Conservation (phyloP, 352 stramenopile species). For the Phytophthora syringae region DNA sequence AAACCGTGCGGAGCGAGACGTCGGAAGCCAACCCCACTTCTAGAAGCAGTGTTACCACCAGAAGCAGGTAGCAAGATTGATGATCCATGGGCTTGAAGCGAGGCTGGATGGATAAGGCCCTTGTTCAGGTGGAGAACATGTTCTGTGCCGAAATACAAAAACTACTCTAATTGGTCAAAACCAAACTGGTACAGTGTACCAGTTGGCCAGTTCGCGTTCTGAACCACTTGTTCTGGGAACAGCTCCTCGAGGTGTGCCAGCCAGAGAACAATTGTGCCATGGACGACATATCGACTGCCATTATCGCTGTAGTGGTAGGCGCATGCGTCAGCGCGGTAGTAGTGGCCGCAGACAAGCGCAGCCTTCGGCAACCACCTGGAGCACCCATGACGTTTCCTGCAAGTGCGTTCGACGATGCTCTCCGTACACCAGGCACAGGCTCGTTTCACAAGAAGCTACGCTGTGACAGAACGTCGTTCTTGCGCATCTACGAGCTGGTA, state of each 20-base stretch:
- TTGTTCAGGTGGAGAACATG: no score
- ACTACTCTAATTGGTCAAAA: not conserved
- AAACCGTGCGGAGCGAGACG: no score
- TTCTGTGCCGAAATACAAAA: not conserved
- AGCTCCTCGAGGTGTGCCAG: slow-evolving; percentile 2
- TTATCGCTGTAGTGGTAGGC: slow-evolving; percentile 4
- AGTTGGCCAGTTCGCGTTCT: not conserved
- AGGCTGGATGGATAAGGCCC: no score
- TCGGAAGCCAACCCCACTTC: no score
- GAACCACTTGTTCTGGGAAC: slow-evolving; percentile 6
- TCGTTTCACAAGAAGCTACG: slow-evolving; percentile 7
- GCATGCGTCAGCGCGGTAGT: slow-evolving; percentile 1
- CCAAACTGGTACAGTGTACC: no score
- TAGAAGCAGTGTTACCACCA: no score
- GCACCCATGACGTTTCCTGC: not conserved
- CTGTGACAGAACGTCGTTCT: slow-evolving; percentile 14
- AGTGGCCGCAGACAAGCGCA: not conserved
- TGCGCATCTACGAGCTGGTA: slow-evolving; percentile 12
- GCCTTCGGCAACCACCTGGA: not conserved
- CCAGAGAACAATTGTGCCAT: slow-evolving; percentile 11
- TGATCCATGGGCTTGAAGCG: no score
- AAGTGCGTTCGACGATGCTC: not conserved
- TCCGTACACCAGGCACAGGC: not conserved
- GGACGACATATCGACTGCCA: slow-evolving; percentile 2
- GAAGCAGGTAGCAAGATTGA: no score